Conservation (phyloP, 1,284 basidiomycete genomes). For the Tylopilus sp. region DNA sequence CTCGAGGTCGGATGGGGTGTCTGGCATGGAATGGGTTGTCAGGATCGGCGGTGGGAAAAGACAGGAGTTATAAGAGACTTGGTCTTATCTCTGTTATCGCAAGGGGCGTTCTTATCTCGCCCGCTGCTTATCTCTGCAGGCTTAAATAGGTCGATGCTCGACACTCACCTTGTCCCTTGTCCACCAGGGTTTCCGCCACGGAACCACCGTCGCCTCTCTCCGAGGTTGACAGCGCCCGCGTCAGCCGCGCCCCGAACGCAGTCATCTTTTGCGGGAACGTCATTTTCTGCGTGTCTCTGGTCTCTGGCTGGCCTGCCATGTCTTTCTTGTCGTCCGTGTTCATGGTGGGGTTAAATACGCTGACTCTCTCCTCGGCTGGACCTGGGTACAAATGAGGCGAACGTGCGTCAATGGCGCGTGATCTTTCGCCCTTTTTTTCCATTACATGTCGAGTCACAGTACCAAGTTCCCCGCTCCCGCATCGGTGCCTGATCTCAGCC, state of each 20-base stretch:
- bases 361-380: conserved; percentile 1
- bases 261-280: conserved; percentile 34
- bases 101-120: conserved; percentile 30
- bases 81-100: conserved; percentile 36
- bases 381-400: conserved; percentile 19
- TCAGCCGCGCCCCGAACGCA: conserved; percentile 33
- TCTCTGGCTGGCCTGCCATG: conserved; percentile 20
- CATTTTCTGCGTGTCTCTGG: conserved; percentile 17
- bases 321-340: conserved; percentile 9
- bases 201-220: conserved; percentile 21
- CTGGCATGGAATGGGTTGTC: conserved; percentile 32
- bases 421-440: not conserved
- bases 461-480: conserved; percentile 1
- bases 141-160: conserved; percentile 20
- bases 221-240: conserved; percentile 19
- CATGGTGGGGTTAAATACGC: conserved; percentile 28
- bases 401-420: conserved; percentile 28
- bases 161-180: conserved; percentile 22
- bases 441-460: not conserved
- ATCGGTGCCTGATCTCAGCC: conserved; percentile 18
- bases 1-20: conserved; percentile 20
- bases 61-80: conserved; percentile 2
- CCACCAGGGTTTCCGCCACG: conserved; percentile 17
- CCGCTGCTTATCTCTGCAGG: conserved; percentile 25
- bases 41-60: conserved; percentile 13